Evolutionary conservation across 805 yeast genomes (phyloP).

Genomic region (Starmerella roubikii): DNA sequence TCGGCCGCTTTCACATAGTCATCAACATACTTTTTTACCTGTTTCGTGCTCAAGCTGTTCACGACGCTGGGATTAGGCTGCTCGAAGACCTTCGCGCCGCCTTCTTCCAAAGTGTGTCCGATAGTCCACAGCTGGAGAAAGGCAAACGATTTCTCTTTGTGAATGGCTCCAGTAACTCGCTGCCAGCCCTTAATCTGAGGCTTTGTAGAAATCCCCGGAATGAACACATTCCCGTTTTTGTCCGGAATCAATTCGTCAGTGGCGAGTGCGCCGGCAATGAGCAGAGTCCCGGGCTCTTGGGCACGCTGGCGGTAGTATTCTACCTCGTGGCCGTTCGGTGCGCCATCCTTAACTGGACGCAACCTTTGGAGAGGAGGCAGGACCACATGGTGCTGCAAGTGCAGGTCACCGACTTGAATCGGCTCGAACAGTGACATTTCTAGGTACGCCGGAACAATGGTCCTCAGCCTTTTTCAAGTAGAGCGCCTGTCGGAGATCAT

Average conservation of each 20-base stretch:
- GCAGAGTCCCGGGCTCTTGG: constrained; percentile 39
- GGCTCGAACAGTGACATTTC: constrained; percentile 12
- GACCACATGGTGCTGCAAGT: constrained; percentile 30
- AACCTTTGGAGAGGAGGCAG: constrained; percentile 38
- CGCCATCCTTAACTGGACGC: constrained; percentile 27
- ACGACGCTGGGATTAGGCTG: constrained; percentile 9
- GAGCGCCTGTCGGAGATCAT: too few relatives aligned
- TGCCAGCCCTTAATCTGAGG: constrained; percentile 27
- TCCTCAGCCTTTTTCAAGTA: too few relatives aligned
- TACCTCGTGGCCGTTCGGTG: constrained; percentile 34
- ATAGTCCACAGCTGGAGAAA: constrained; percentile 5
- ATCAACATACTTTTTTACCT: constrained; percentile 33
- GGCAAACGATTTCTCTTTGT: constrained; percentile 6
- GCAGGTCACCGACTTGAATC: constrained; percentile 26
- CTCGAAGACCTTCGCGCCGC: constrained; percentile 16
- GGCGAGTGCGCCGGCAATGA: constrained; percentile 41
- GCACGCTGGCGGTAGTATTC: constrained; percentile 46
- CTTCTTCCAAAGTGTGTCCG: constrained; percentile 14
- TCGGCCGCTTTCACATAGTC: constrained; percentile 39
- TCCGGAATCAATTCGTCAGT: constrained; percentile 32
- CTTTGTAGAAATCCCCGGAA: constrained; percentile 23
- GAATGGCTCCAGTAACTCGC: constrained; percentile 25
- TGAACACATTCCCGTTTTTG: constrained; percentile 29
- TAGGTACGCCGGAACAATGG: too few relatives aligned
- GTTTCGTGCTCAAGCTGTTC: constrained; percentile 31